Evolutionary conservation across 176 grass and related monocot species (phyloP).

Genomic region (Lolium rigidum): DNA sequence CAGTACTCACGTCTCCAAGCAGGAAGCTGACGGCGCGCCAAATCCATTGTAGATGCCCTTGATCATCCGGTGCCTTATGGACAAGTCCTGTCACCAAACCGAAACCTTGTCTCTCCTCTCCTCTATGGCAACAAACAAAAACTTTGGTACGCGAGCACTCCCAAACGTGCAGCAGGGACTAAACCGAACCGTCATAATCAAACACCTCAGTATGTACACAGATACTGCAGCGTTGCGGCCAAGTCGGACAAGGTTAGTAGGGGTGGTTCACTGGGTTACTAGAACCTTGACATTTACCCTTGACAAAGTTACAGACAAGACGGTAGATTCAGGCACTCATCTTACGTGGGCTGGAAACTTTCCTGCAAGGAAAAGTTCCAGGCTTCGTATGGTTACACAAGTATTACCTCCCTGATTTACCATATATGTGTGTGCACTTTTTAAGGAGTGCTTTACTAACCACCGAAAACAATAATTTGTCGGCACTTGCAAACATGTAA

Average conservation of each 20-base stretch:
- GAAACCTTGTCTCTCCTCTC: not conserved
- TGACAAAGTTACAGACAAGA: not conserved
- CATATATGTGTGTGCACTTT: not conserved
- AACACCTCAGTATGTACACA: not conserved
- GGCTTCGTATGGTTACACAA: no score
- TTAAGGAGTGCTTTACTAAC: no score
- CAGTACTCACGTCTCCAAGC: not conserved
- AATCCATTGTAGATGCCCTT: not conserved
- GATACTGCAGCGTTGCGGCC: not conserved
- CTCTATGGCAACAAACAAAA: not conserved
- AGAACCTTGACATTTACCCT: slow-evolving; percentile 12
- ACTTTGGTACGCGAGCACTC: not conserved
- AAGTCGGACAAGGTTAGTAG: not conserved
- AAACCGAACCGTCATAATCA: not conserved
- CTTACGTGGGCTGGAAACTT: not conserved
- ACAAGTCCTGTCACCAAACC: not conserved
- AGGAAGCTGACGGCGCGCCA: not conserved
- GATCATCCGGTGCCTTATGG: not conserved
- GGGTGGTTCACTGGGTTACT: not conserved
- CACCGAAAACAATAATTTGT: no score
- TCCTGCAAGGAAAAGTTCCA: not conserved
- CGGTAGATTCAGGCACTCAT: not conserved
- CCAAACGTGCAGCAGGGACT: not conserved
- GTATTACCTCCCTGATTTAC: no score
- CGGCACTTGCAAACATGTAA: no score